These are phyloP conservation scores for Aspergillus funiculosus DNA, from an alignment of 495 filamentous ascomycete species.

Conservation along the genomic window DNA sequence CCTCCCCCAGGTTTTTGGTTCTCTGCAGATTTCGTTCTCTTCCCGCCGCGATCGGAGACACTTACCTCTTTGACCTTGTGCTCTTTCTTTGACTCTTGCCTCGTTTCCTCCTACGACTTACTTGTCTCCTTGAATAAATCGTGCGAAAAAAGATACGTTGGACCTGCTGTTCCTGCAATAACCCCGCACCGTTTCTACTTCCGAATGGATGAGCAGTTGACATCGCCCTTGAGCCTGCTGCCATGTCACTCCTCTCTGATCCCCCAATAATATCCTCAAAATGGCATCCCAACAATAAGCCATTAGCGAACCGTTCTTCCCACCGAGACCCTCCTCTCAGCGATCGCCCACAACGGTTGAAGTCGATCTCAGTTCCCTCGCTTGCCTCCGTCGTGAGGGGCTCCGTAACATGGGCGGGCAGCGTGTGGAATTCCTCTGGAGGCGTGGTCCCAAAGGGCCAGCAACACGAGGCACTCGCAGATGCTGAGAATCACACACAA, in stretches of 20 bases:
- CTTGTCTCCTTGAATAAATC: too few relatives aligned
- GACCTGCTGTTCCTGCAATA: background rate
- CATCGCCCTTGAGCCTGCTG: background rate
- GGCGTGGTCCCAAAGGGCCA: slow-evolving; percentile 54
- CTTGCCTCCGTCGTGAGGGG: slow-evolving; percentile 34
- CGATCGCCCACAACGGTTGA: slow-evolving; percentile 22
- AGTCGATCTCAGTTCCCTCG: slow-evolving; percentile 30
- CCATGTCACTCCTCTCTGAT: slow-evolving; percentile 34
- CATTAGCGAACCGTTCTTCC: slow-evolving; percentile 3
- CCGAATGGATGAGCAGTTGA: slow-evolving; percentile 5
- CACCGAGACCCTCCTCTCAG: slow-evolving; percentile 1
- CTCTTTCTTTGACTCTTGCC: too few relatives aligned
- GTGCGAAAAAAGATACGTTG: too few relatives aligned
- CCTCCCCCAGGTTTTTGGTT: too few relatives aligned
- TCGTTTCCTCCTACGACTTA: too few relatives aligned
- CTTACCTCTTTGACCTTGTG: too few relatives aligned
- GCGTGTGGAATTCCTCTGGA: slow-evolving; percentile 43
- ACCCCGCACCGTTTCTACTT: background rate
- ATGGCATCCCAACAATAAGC: slow-evolving; percentile 24
- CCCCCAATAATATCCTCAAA: slow-evolving; percentile 29
- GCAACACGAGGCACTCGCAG: slow-evolving; percentile 45
- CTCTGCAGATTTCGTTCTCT: too few relatives aligned
- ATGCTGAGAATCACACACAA: slow-evolving; percentile 55
- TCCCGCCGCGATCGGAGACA: too few relatives aligned
- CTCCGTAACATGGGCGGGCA: slow-evolving; percentile 41